phyloP scores from a whole-genome alignment of 768 basidiomycete species.

The Pholiota molesta region DNA sequence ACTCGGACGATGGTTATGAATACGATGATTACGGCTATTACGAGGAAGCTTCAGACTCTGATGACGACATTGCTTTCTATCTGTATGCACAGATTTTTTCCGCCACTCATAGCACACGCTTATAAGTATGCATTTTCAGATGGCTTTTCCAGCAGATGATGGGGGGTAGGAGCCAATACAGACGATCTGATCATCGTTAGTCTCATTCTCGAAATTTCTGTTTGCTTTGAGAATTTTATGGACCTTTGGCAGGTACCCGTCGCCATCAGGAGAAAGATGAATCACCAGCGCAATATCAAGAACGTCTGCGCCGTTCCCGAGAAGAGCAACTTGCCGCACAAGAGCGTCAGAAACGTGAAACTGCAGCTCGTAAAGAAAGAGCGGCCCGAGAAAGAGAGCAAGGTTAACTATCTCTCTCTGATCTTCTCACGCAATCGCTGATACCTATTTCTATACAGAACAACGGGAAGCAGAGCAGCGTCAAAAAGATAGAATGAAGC shows the following conservation, averaged over 20 bases:
- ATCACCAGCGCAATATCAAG: constrained; percentile 53
- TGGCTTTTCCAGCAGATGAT: constrained; percentile 30
- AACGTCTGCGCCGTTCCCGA: constrained; percentile 48
- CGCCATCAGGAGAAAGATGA: constrained; percentile 37
- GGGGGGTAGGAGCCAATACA: neutral
- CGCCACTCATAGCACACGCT: constrained; percentile 10
- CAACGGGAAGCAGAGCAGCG: constrained; percentile 58
- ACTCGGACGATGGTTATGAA: constrained; percentile 32
- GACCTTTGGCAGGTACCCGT: constrained; percentile 13
- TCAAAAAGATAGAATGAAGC: constrained; percentile 55
- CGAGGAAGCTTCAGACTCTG: constrained; percentile 29
- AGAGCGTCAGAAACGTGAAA: constrained; percentile 53
- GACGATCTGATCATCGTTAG: constrained; percentile 5
- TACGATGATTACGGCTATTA: constrained; percentile 38
- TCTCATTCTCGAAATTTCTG: neutral
- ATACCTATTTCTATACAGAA: constrained; percentile 36
- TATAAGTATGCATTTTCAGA: constrained; percentile 34
- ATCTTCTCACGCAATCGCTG: neutral
- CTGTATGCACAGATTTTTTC: constrained; percentile 35
- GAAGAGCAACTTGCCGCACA: constrained; percentile 61
- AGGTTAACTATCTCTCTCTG: constrained; percentile 35
- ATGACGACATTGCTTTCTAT: constrained; percentile 34
- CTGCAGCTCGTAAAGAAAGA: constrained; percentile 48
- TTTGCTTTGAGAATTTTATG: neutral
- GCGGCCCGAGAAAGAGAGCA: constrained; percentile 54